Base-by-base conservation (phyloP, 1,284 basidiomycete species). In the Hymenochaete sp. region DNA sequence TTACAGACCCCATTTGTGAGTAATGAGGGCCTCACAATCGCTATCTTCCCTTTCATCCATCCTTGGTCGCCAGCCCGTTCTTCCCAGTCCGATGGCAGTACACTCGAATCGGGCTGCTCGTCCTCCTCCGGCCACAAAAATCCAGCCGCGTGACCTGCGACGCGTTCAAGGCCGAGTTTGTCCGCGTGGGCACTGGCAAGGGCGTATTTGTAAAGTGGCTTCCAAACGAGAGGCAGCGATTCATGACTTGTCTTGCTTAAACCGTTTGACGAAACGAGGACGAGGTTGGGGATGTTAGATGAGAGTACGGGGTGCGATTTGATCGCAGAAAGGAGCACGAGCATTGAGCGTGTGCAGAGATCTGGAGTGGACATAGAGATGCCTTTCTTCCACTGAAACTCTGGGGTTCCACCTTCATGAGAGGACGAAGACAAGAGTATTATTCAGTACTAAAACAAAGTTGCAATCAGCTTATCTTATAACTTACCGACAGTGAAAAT, bases 1-100 rank as follows among this genome's bases (percentile, higher is more conserved):
- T 60, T 54, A 54, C 73, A 77, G n/a, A 63, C 59, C 0, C 78
- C 79, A 46, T 79, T 72, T 2, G 73, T 79, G 26, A 82, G 56
- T 25, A 79, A 16, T 24, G 73, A 70, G 2, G 81, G 72, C 5
- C 79, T 61, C 3, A 84, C 57, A n/a, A 80, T 60, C 8, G 77
- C 63, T 0, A 73, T 51, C 13, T 61, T 55, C 4, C 13, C 13
- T 53, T 68, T 67, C 42, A 72, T 43, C 36, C 66, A 56, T n/a
- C 73, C 76, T 7, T 57, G 25, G n/a, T 31, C 39, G 32, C 36
- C 38, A 4, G 45, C 52, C 32, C 32, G 14, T 35, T 35, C 6
- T 2, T 57, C 56, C 26, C 55, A 51, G 9, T 45, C 49, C 13
- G 21, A 22, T 5, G 49, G 25, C 6, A 51, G 44, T 10, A 51